Evolutionary conservation across 306 rosid genomes (phyloP), one percentile per base, ranked within the genome.

Genomic region (Arachis hypogaea): DNA sequence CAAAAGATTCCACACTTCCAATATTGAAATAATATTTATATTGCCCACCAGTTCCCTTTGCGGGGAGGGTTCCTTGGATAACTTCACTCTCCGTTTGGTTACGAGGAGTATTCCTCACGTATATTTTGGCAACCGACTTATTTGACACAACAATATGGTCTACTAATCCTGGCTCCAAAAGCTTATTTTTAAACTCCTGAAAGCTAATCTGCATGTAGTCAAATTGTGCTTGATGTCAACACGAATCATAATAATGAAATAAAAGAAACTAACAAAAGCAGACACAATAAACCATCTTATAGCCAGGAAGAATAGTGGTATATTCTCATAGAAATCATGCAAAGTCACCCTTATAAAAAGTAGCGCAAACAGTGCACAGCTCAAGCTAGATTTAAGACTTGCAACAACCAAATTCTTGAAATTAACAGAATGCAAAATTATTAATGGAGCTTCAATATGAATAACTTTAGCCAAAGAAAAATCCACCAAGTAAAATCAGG

Each of bases 1-100:
- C 99, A 58, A 94, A 94, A 60, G 91, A 92, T 67, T 94, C 99
- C 30, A 94, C 85, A 79, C 99, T 94, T 76, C 96, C 97, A 78
- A 94, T 94, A 81, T 87, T 94, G 81, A 94, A 88, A 50, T 69
- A 89, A 63, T 89, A 94, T 82, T 84, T 94, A 81, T 86, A 94
- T 58, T 83, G 92, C 65, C 93, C 89, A 29, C 84, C 81, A 75
- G 70, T 80, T 63, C 88, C 88, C 51, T 57, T 86, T 49, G 81
- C 63, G 61, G 88, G 68, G 14, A 75, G 45, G 56, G 93, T 76
- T 66, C 87, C 95, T 65, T 89, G 96, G 76, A 86, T 72, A 54
- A 82, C 84, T 76, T 89, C 99, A 59, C 74, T 88, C 47, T 82
- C 88, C 49, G 90, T 66, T 74, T 70, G 92, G 67, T 82, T 72